phyloP scores from a whole-genome alignment of 2,329 filamentous ascomycete genomes.

The Fusarium robinianum region DNA sequence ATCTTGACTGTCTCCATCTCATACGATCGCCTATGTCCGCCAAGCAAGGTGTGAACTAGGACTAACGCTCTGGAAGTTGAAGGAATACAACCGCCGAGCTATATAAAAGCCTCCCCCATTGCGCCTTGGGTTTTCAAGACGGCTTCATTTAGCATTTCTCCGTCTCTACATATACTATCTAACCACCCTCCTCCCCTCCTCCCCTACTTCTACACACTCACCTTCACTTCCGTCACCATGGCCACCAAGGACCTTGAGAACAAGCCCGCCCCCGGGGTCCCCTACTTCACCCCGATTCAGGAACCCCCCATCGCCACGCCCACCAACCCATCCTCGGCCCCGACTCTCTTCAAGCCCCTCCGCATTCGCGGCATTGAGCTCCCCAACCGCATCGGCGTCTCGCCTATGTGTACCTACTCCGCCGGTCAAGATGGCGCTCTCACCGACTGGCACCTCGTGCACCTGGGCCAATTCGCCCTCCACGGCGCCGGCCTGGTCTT shows the following conservation, averaged over 20 bases:
- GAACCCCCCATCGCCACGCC: constrained; percentile 55
- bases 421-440: constrained; percentile 67
- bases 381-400: constrained; percentile 61
- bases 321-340: constrained; percentile 45
- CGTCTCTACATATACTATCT: too few species aligned
- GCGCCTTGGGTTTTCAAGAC: too few species aligned
- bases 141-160: too few species aligned
- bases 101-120: too few species aligned
- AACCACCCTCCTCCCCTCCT: too few species aligned
- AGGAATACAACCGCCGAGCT: too few species aligned
- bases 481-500: constrained; percentile 75
- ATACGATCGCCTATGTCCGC: too few species aligned
- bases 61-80: too few species aligned
- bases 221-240: constrained; percentile 17
- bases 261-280: constrained; percentile 50
- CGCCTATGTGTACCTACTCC: constrained; percentile 66
- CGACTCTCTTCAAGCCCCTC: constrained; percentile 62
- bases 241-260: constrained; percentile 33
- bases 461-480: constrained; percentile 77
- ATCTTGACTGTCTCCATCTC: too few species aligned
- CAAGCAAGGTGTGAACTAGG: too few species aligned
- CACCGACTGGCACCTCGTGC: constrained; percentile 81
- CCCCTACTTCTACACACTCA: neutral
- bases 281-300: constrained; percentile 61
- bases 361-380: constrained; percentile 57